Percentiles rank a stretch among this genome's conserved stretches.
Evolutionary conservation across 768 basidiomycete species (phyloP).

Genomic region (Tricholoma saponaceum): DNA sequence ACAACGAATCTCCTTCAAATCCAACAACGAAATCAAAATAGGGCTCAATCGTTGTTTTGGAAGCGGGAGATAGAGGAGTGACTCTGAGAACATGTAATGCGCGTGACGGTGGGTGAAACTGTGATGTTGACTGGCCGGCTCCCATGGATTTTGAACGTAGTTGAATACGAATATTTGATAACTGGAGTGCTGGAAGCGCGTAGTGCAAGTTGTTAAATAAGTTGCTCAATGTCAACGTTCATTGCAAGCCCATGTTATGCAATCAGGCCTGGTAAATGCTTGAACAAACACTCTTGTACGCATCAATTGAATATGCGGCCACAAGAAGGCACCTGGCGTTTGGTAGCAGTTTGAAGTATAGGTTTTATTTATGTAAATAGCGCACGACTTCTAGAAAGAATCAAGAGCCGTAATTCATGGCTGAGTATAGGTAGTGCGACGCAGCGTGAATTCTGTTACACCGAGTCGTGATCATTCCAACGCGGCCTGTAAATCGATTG

Average conservation of each 20-base stretch:
- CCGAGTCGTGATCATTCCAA: no score
- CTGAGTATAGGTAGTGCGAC: no score
- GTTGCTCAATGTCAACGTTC: not conserved
- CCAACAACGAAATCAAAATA: slow-evolving; percentile 98
- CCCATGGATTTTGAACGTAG: slow-evolving; percentile 45
- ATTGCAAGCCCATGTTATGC: not conserved
- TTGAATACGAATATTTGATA: not conserved
- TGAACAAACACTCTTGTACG: no score
- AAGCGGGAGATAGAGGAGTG: slow-evolving; percentile 85
- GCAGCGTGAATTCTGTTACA: no score
- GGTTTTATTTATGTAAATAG: no score
- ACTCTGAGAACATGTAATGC: slow-evolving; percentile 88
- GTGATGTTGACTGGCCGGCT: slow-evolving; percentile 64
- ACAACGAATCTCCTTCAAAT: slow-evolving; percentile 65
- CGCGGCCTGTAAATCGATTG: no score
- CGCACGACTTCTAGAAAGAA: no score
- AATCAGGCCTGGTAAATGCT: no score
- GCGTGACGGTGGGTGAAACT: slow-evolving; percentile 48
- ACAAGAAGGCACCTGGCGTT: no score
- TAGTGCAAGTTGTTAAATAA: not conserved
- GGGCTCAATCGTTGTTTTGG: slow-evolving; percentile 78
- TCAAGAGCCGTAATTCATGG: no score
- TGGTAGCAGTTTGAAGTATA: no score
- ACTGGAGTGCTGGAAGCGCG: not conserved
- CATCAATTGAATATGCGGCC: no score